Evolutionary conservation across 805 yeast genomes (phyloP), one percentile per base, ranked within the genome.

Genomic region (Pichia nanzhaoensis): DNA sequence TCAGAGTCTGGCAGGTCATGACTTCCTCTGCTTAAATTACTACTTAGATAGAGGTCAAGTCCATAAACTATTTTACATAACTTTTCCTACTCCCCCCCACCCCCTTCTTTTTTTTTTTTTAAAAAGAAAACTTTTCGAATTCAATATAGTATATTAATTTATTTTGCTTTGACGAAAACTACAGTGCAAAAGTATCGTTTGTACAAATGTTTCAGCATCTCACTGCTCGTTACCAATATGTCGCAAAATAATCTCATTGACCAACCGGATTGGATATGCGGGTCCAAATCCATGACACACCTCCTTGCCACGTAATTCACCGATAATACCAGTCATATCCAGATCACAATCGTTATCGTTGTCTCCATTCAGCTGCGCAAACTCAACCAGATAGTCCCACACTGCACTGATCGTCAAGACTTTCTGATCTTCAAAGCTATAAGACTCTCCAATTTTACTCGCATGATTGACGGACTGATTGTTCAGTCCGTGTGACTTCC

Each of bases 1-100:
- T 93, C 82, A 91, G 99, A 80, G 99, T 93, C 75, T 93, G 99
- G 99, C 98, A 93, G 84, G 96, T 93, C 66, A 93, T 93, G 98
- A 87, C 95, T 76, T 74, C 82, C 57, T 64, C 66, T 21, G 48
- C 50, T 55, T 67, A 65, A 61, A 50, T 58, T 44, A 44, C 42
- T 34, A 37, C 37, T 35, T 37, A 39, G 16, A 36, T 19, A 21
- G 20, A 27, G 36, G 22, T 3, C 31, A n/a, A 19, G n/a, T 19
- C 18, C 13, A n/a, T 8, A 27, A 36, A 19, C 18, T 36, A 14
- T 36, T 21, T 36, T n/a, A n/a, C n/a, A n/a, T n/a, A n/a, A n/a
- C n/a, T n/a, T n/a, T n/a, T n/a, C n/a, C n/a, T n/a, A n/a, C n/a
- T n/a, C n/a, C n/a, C 32, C 16, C 33, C 24, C 24, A 24, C 13